Evolutionary conservation across 257 asterid species (phyloP).

Genomic region (Nyctanthes arbortristis): DNA sequence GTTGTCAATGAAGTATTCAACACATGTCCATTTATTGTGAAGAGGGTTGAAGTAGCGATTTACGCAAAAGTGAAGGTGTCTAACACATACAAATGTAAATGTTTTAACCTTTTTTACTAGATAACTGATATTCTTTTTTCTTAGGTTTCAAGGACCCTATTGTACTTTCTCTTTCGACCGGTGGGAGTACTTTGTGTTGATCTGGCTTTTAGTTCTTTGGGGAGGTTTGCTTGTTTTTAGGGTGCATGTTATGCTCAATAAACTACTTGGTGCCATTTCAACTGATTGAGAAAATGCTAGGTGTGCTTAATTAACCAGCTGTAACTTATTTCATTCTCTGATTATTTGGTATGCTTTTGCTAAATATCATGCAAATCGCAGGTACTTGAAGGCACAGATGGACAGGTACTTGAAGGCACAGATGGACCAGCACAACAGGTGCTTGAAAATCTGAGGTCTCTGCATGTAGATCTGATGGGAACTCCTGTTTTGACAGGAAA

Average conservation of each 20-base stretch:
- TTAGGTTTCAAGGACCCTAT: background rate
- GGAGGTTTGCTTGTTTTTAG: slow-evolving; percentile 16
- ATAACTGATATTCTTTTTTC: background rate
- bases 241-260: slow-evolving; percentile 29
- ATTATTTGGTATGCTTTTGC: slow-evolving; percentile 1
- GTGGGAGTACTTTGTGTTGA: background rate
- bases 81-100: background rate
- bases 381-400: slow-evolving; percentile 95
- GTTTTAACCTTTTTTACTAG: background rate
- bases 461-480: slow-evolving; percentile 43
- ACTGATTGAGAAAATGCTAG: slow-evolving; percentile 31
- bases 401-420: too few relatives aligned
- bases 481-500: slow-evolving; percentile 21
- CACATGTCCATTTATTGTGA: background rate
- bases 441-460: slow-evolving; percentile 35
- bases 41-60: background rate
- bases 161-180: background rate
- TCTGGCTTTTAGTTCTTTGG: background rate
- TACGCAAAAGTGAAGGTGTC: background rate
- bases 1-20: background rate
- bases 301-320: slow-evolving; percentile 21
- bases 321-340: slow-evolving; percentile 8
- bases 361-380: slow-evolving; percentile 30
- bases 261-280: slow-evolving; percentile 25
- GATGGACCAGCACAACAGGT: slow-evolving; percentile 39